Conservation (phyloP, 768 basidiomycete species). For the Mycena pura region DNA sequence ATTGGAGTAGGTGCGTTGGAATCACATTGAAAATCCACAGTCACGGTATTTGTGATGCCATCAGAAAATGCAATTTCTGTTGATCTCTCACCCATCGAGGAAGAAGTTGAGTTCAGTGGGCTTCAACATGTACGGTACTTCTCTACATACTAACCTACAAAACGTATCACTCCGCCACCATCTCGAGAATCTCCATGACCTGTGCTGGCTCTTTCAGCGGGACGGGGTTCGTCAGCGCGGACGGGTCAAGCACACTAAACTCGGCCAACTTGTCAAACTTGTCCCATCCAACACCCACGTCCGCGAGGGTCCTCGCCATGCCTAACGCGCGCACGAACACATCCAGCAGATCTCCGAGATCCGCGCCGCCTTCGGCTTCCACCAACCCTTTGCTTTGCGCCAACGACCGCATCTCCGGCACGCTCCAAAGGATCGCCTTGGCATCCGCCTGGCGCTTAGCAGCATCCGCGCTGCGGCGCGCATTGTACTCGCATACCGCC, state of each 20-base stretch:
- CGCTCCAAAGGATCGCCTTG: background rate
- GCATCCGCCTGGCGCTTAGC: background rate
- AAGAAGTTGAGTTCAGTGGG: too few relatives aligned
- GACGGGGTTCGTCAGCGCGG: background rate
- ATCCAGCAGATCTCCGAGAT: background rate
- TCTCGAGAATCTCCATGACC: constrained; percentile 10
- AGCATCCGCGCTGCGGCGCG: background rate
- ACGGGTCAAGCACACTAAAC: background rate
- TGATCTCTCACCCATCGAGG: too few relatives aligned
- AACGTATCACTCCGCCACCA: too few relatives aligned
- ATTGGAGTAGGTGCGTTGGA: too few relatives aligned
- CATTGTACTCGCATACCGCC: background rate
- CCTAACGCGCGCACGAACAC: background rate
- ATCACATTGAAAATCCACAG: too few relatives aligned
- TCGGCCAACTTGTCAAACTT: background rate
- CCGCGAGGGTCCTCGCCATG: constrained; percentile 2
- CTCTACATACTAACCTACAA: too few relatives aligned
- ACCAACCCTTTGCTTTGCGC: background rate
- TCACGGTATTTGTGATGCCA: too few relatives aligned
- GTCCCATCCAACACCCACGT: constrained; percentile 3
- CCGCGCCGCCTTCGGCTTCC: too few relatives aligned
- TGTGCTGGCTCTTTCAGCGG: background rate
- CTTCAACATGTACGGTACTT: too few relatives aligned
- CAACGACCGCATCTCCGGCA: background rate
- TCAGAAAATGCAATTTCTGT: too few relatives aligned